These are phyloP conservation scores for Acanthamoeba lenticulata DNA, from an alignment of 208 protist species.

Conservation along the genomic window DNA sequence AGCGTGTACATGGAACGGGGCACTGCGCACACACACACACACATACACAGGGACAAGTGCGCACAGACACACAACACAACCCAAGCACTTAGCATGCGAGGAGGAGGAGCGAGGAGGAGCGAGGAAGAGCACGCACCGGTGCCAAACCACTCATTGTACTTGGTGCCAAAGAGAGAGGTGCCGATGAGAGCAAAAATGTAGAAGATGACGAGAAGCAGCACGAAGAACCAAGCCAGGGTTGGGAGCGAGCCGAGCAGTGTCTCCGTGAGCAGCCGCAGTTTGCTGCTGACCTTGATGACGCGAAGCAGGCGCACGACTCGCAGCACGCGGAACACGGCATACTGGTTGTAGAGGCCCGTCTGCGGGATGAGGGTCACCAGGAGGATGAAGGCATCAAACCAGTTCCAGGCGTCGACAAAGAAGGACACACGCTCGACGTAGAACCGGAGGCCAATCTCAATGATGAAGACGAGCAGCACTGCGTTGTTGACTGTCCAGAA, in stretches of 20 bases:
- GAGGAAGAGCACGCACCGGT: neutral
- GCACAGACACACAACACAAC: neutral
- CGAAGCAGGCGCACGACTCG: conserved; percentile 12
- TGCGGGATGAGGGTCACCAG: conserved; percentile 4
- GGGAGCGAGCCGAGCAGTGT: neutral
- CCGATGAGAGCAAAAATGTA: conserved; percentile 31
- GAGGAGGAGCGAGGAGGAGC: neutral
- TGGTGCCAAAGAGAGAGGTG: neutral
- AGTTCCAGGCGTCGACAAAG: conserved; percentile 11
- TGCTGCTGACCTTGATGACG: conserved; percentile 28
- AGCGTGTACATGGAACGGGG: conserved; percentile 2
- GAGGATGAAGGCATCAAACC: conserved; percentile 26
- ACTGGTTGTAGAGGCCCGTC: conserved; percentile 40
- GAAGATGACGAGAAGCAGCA: conserved; percentile 21
- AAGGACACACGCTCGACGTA: neutral
- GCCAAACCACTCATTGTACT: neutral
- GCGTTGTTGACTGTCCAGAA: conserved; percentile 5
- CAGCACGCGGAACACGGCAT: conserved; percentile 26
- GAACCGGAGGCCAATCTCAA: neutral
- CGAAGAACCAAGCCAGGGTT: conserved; percentile 26
- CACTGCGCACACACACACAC: neutral
- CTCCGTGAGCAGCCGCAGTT: conserved; percentile 20
- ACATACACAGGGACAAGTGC: neutral
- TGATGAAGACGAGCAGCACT: conserved; percentile 29
- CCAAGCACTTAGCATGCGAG: neutral